These are phyloP conservation scores for Corylus avellana DNA, from an alignment of 306 rosid species.

Conservation along the genomic window DNA sequence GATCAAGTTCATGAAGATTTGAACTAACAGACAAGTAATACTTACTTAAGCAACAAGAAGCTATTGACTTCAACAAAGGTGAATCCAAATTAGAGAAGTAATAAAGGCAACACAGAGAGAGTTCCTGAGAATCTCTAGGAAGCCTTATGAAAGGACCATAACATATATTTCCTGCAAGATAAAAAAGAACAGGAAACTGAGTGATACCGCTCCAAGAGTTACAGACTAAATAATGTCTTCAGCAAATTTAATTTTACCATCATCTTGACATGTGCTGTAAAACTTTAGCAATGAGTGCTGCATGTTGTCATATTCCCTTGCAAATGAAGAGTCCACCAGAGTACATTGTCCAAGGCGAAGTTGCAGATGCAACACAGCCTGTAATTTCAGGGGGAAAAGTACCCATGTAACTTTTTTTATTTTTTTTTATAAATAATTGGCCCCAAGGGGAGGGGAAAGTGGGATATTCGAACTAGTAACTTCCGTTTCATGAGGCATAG, in stretches of 20 bases:
- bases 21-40: constrained; percentile 15
- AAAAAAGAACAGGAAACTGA: constrained; percentile 24
- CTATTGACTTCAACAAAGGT: constrained; percentile 58
- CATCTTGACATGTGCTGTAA: constrained; percentile 45
- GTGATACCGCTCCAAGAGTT: constrained; percentile 3
- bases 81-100: constrained; percentile 69
- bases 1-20: constrained; percentile 17
- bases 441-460: too few species aligned
- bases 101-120: constrained; percentile 67
- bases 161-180: constrained; percentile 53
- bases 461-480: too few species aligned
- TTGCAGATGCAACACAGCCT: constrained; percentile 68
- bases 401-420: too few species aligned
- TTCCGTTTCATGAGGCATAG: too few species aligned
- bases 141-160: constrained; percentile 80
- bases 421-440: too few species aligned
- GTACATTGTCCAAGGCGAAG: constrained; percentile 68
- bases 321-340: constrained; percentile 52
- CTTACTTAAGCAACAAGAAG: constrained; percentile 81
- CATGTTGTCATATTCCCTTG: constrained; percentile 52
- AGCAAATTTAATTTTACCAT: constrained; percentile 47
- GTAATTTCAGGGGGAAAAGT: constrained; percentile 1
- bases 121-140: constrained; percentile 75
- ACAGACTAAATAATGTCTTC: constrained; percentile 15
- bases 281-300: constrained; percentile 58